phyloP scores from a whole-genome alignment of 495 filamentous ascomycete genomes.

The Poronia punctata region DNA sequence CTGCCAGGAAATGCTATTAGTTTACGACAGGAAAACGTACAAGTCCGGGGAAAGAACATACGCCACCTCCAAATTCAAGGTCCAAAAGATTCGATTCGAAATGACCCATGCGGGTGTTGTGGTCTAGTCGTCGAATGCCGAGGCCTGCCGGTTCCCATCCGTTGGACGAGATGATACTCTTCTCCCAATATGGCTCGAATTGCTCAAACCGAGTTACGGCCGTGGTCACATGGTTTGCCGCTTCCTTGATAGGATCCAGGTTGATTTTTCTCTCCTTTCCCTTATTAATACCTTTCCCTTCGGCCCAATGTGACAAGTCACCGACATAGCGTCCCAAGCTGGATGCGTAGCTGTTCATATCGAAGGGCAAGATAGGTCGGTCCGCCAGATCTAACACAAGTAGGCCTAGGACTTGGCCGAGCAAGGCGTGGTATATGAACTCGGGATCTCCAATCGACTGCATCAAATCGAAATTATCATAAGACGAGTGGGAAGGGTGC shows the following conservation, averaged over 20 bases:
- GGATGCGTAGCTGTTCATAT: constrained; percentile 57
- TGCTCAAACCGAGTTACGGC: constrained; percentile 59
- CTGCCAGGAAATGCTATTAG: constrained; percentile 31
- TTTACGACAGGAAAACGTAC: not conserved
- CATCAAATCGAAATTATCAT: constrained; percentile 89
- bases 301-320: constrained; percentile 59
- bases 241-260: constrained; percentile 52
- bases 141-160: constrained; percentile 64
- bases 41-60: constrained; percentile 37
- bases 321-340: constrained; percentile 53
- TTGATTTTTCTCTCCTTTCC: constrained; percentile 38
- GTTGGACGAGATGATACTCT: constrained; percentile 52
- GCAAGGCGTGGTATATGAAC: constrained; percentile 71
- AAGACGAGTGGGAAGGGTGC: constrained; percentile 79
- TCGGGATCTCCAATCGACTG: constrained; percentile 66
- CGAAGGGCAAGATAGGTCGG: constrained; percentile 72
- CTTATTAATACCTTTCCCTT: constrained; percentile 43
- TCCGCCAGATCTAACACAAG: constrained; percentile 83
- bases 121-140: constrained; percentile 55
- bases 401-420: constrained; percentile 74
- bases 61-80: constrained; percentile 58
- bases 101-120: constrained; percentile 64
- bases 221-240: constrained; percentile 50
- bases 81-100: constrained; percentile 86
- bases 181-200: constrained; percentile 69